Evolutionary conservation across 2,329 filamentous ascomycete genomes (phyloP), one percentile per base, ranked within the genome.

Genomic region (Aureobasidium sp.): DNA sequence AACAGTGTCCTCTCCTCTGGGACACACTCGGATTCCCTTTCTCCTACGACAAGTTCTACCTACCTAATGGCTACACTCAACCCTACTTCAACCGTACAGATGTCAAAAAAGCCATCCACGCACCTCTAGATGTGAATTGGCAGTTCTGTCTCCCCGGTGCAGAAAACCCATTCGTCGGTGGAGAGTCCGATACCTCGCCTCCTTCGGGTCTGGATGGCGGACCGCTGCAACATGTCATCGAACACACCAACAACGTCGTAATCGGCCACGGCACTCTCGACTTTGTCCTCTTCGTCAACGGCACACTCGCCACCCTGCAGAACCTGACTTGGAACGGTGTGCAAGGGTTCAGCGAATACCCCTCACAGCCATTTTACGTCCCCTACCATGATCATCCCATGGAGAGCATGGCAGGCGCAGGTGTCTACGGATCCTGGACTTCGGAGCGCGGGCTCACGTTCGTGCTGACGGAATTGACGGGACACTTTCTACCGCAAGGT

Each of bases 41-140:
- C 51, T 42, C 37, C 9, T 55, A 55, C 37, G 37, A 42, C 23
- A 11, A 29, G 11, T 43, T 42, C n/a, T 55, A 55, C 17, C 64
- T 65, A 13, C 63, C 57, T 9, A 37, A 51, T 38, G 66, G 64
- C 27, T 62, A 63, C n/a, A 60, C 62, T 23, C 54, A 64, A 49
- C 51, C 51, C 27, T 73, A 73, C 63, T 73, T 73, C 66, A 73
- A 73, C 64, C 67, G 70, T 33, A 68, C 67, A 3, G 71, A 72
- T 40, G 72, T 74, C 21, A 70, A 74, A 59, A 65, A 66, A 15
- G 71, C 70, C 17, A 71, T 74, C 63, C 70, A 74, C 62, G 72
- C 70, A 2, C 73, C 73, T 0, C 45, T 61, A 4, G 55, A 60
- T 10, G 62, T 64, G 4, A 50, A 67, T 35, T 55, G 51, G 51